Conservation (phyloP, 2,329 filamentous ascomycete species). For the Xenosphaeropsis pyriputrescens region DNA sequence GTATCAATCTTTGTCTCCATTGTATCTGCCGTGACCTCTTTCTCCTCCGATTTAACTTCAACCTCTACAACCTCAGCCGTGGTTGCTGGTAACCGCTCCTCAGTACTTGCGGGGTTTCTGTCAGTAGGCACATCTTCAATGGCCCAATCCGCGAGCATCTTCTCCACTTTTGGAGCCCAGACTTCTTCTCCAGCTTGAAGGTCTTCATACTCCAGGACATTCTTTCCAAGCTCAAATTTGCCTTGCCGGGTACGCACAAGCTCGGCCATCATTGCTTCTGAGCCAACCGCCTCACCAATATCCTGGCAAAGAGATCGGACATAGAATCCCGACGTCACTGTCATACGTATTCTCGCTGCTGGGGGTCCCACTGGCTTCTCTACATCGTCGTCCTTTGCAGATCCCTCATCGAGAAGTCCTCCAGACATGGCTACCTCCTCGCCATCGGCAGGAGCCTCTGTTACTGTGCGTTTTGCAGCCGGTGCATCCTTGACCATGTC, state of each 20-base stretch:
- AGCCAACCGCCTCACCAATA: slow-evolving; percentile 67
- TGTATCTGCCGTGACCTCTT: slow-evolving; percentile 1
- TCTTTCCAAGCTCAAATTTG: slow-evolving; percentile 59
- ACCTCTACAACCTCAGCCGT: neutral
- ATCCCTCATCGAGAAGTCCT: slow-evolving; percentile 12
- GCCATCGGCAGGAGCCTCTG: neutral
- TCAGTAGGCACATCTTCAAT: slow-evolving; percentile 4
- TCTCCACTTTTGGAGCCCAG: slow-evolving; percentile 64
- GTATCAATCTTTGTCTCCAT: too few relatives aligned
- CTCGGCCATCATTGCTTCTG: slow-evolving; percentile 74
- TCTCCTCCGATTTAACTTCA: slow-evolving; percentile 1
- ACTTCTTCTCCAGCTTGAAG: slow-evolving; percentile 61
- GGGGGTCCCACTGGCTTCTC: slow-evolving; percentile 36
- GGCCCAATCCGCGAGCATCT: slow-evolving; percentile 28
- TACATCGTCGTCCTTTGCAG: slow-evolving; percentile 8
- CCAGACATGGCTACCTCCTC: slow-evolving; percentile 16
- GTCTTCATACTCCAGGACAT: slow-evolving; percentile 68
- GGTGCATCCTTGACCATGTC: slow-evolving; percentile 14
- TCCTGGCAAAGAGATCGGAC: slow-evolving; percentile 90
- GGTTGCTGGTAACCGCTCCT: neutral
- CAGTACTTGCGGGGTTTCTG: neutral
- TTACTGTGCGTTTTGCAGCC: slow-evolving; percentile 10
- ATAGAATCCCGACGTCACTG: slow-evolving; percentile 91
- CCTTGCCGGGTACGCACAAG: slow-evolving; percentile 71
- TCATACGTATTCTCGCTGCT: slow-evolving; percentile 75